Evolutionary conservation across 73 alveolate species (phyloP).

Genomic region (Paramecium pentaurelia): DNA sequence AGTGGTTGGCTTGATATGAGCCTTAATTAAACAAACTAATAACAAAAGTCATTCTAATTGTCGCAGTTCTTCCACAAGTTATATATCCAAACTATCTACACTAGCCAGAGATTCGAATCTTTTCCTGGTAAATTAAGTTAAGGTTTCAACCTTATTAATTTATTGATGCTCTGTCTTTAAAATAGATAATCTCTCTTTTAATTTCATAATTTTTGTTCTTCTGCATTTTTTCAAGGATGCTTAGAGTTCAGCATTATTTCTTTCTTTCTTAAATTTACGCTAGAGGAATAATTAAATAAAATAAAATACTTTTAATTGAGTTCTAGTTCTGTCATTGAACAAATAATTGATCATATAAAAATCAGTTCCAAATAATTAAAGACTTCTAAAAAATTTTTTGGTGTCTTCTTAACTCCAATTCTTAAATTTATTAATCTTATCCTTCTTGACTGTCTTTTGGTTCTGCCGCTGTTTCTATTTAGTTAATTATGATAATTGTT

Average conservation of each 20-base stretch:
- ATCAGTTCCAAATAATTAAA: not conserved
- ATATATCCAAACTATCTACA: not conserved
- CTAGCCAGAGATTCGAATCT: conserved; percentile 13
- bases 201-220: not conserved
- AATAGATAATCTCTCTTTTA: not conserved
- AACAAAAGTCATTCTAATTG: not conserved
- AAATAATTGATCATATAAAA: not conserved
- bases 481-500: not conserved
- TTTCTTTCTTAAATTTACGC: not conserved
- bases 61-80: not conserved
- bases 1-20: not conserved
- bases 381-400: not conserved
- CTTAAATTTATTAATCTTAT: not conserved
- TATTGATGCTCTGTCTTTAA: not conserved
- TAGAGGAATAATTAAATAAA: not conserved
- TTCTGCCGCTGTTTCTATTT: conserved; percentile 8
- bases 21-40: not conserved
- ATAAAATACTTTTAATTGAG: not conserved
- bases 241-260: not conserved
- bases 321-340: not conserved
- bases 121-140: not conserved
- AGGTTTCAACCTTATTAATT: not conserved
- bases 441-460: not conserved
- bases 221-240: not conserved
- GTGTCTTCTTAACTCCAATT: conserved; percentile 19